Evolutionary conservation across 495 filamentous ascomycete genomes (phyloP).

Genomic region (Aspergillus olivimuriae): DNA sequence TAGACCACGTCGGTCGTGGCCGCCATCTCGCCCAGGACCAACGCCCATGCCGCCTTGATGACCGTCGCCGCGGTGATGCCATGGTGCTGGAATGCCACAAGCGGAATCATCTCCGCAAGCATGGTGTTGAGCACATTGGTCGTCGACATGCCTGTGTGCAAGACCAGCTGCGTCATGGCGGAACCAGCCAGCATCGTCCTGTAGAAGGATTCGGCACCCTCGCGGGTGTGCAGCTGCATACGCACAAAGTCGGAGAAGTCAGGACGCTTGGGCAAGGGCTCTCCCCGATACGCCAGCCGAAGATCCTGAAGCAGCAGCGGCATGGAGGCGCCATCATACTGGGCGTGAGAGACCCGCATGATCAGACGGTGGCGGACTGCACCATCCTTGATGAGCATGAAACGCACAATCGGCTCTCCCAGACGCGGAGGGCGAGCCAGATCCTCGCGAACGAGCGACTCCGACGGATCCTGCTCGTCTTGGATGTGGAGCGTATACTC

Average conservation of each 20-base stretch:
- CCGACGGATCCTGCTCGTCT: conserved; percentile 28
- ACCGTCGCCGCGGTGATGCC: conserved; percentile 21
- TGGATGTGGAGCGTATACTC: conserved; percentile 8
- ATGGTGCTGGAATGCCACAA: conserved; percentile 15
- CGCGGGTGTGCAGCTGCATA: conserved; percentile 9
- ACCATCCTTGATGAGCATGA: conserved; percentile 40
- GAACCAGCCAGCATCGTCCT: conserved; percentile 26
- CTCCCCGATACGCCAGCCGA: conserved; percentile 7
- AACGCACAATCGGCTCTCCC: conserved; percentile 48
- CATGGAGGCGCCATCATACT: conserved; percentile 27
- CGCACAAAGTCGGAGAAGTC: conserved; percentile 48
- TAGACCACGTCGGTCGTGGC: conserved; percentile 38
- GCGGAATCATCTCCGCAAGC: conserved; percentile 12
- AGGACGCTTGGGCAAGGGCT: conserved; percentile 19
- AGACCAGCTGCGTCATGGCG: conserved; percentile 23
- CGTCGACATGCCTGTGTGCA: conserved; percentile 11
- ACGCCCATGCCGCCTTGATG: conserved; percentile 40
- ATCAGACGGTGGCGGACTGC: conserved; percentile 38
- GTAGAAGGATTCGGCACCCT: conserved; percentile 24
- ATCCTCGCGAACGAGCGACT: conserved; percentile 26
- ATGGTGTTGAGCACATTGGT: conserved; percentile 19
- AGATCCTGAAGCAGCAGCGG: conserved; percentile 20
- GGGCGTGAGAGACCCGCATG: conserved; percentile 20
- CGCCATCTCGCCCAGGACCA: conserved; percentile 36
- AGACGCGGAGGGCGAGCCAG: conserved; percentile 36